A percentile compares a stretch with the other conserved stretches of the same genome.
Conservation (phyloP, 352 stramenopile genomes). For the Elongisporangium senticosum region DNA sequence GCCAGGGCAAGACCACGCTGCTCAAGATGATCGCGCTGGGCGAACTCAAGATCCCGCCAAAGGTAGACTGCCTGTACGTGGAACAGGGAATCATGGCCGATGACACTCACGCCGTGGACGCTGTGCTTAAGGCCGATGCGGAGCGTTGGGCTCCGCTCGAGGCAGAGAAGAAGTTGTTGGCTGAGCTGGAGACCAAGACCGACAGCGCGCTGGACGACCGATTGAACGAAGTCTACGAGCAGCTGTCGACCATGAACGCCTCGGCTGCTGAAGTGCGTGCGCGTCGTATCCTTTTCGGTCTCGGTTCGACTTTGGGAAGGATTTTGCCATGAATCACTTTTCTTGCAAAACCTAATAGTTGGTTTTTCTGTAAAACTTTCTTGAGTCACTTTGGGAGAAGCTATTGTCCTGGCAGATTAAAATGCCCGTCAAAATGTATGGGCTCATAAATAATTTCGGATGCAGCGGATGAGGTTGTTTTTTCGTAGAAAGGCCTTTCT, state of each 20-base stretch:
- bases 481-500: too few species aligned
- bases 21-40: slow-evolving; percentile 99
- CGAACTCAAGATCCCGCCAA: slow-evolving; percentile 97
- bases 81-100: slow-evolving; percentile 99
- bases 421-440: too few species aligned
- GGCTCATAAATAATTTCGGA: too few species aligned
- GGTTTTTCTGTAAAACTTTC: too few species aligned
- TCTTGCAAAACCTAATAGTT: too few species aligned
- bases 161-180: slow-evolving; percentile 89
- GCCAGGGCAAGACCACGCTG: slow-evolving; percentile 97
- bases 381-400: too few species aligned
- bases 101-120: slow-evolving; percentile 97
- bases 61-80: slow-evolving; percentile 99
- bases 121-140: slow-evolving; percentile 97
- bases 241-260: slow-evolving; percentile 96
- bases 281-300: slow-evolving; percentile 95
- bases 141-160: slow-evolving; percentile 95
- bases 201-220: slow-evolving; percentile 65
- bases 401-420: too few species aligned
- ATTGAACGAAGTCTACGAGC: slow-evolving; percentile 93
- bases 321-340: too few species aligned
- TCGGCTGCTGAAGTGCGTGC: slow-evolving; percentile 94
- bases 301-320: slow-evolving; percentile 99
- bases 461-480: too few species aligned
- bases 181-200: slow-evolving; percentile 71